Percentiles rank a stretch among this genome's conserved stretches.
These are phyloP conservation scores for Septoria petroselini DNA, from an alignment of 2,329 filamentous ascomycete genomes.

Conservation along the genomic window DNA sequence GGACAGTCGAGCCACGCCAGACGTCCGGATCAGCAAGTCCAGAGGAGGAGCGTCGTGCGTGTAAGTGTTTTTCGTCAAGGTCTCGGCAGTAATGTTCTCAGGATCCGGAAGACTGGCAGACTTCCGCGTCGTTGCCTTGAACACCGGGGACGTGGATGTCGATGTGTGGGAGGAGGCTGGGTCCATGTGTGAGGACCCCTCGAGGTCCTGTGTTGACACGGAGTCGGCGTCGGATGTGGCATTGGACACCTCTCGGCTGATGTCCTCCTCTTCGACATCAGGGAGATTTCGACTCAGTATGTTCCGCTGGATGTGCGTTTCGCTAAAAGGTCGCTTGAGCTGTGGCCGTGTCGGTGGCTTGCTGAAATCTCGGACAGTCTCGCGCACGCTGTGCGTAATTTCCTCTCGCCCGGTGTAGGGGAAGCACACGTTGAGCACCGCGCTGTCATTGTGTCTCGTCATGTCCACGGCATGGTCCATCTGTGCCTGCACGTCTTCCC, in stretches of 20 bases:
- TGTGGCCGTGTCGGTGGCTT: constrained; percentile 51
- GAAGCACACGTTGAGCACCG: constrained; percentile 89
- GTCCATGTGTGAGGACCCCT: constrained; percentile 36
- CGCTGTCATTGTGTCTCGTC: constrained; percentile 77
- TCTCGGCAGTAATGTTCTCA: constrained; percentile 80
- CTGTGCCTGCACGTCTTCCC: constrained; percentile 81
- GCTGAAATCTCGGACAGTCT: constrained; percentile 83
- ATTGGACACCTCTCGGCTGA: constrained; percentile 13
- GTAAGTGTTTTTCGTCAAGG: constrained; percentile 81
- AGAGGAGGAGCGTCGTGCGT: constrained; percentile 81
- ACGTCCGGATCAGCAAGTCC: constrained; percentile 87
- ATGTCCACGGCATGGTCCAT: constrained; percentile 82
- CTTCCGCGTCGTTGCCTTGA: constrained; percentile 32
- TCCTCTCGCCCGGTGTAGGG: constrained; percentile 95
- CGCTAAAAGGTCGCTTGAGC: constrained; percentile 70
- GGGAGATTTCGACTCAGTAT: constrained; percentile 57
- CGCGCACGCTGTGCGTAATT: constrained; percentile 83
- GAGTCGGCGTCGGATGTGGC: constrained; percentile 27
- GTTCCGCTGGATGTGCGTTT: constrained; percentile 80
- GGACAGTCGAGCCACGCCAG: constrained; percentile 85
- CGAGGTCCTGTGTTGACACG: constrained; percentile 32
- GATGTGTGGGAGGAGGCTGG: constrained; percentile 41
- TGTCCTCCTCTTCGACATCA: constrained; percentile 39
- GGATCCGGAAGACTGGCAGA: constrained; percentile 59
- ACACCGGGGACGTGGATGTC: constrained; percentile 40